Percentiles rank a stretch among this genome's conserved stretches.
Conservation (phyloP, 495 filamentous ascomycete genomes). For the Trichoderma reesei region DNA sequence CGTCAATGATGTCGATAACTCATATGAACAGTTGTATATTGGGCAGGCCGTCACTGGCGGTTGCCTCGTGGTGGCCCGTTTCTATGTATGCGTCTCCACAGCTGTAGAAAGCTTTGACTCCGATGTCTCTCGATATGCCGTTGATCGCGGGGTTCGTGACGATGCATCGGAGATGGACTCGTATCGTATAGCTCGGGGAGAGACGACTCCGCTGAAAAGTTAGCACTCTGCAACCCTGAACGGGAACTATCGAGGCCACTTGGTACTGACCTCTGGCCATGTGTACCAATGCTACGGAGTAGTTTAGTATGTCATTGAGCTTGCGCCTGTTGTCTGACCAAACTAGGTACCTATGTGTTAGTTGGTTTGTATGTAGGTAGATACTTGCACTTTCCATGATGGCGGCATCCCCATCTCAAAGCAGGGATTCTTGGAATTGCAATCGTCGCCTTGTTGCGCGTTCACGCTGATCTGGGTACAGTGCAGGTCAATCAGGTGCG, state of each 20-base stretch:
- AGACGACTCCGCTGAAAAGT: too few relatives aligned
- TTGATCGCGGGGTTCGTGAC: not conserved
- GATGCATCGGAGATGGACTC: too few relatives aligned
- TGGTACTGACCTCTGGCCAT: too few relatives aligned
- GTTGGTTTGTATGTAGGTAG: not conserved
- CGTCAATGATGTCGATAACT: not conserved
- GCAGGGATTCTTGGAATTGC: slow-evolving; percentile 4
- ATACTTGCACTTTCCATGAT: not conserved
- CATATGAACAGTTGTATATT: not conserved
- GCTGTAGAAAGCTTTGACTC: not conserved
- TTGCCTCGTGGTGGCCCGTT: not conserved
- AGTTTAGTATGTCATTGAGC: too few relatives aligned
- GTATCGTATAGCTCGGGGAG: too few relatives aligned
- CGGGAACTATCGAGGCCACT: too few relatives aligned
- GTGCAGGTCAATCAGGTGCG: too few relatives aligned
- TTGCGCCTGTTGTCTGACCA: too few relatives aligned
- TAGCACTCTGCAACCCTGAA: too few relatives aligned
- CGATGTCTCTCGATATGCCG: not conserved
- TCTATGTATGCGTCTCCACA: not conserved
- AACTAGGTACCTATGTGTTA: not conserved
- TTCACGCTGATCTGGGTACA: too few relatives aligned
- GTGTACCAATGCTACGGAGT: too few relatives aligned
- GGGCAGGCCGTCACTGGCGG: not conserved
- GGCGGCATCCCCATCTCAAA: not conserved
- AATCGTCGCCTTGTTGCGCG: not conserved